phyloP scores from a whole-genome alignment of 1,284 basidiomycete species.

The Vanrija pseudolonga region DNA sequence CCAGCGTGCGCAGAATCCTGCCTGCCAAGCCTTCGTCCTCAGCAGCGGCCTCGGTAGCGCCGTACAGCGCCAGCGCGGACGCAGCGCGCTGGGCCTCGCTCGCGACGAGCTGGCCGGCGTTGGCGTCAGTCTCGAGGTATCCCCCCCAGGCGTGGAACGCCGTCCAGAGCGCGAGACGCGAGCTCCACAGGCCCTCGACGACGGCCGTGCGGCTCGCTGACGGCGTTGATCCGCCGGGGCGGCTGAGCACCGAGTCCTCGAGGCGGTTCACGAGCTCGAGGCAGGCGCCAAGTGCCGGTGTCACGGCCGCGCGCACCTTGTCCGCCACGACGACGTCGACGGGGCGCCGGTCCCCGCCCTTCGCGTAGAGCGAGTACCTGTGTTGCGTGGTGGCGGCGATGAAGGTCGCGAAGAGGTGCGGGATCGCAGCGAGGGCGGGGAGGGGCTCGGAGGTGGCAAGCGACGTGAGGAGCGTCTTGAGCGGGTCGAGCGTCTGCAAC shows the following conservation, averaged over 20 bases:
- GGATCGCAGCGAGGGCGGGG: conserved; percentile 17
- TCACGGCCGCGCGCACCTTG: conserved; percentile 32
- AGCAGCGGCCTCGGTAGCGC: conserved; percentile 9
- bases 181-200: conserved; percentile 13
- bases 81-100: conserved; percentile 18
- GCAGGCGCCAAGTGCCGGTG: conserved; percentile 14
- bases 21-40: conserved; percentile 15
- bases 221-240: not conserved
- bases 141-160: conserved; percentile 38
- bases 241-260: conserved; percentile 11
- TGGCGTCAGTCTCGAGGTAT: conserved; percentile 39
- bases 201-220: not conserved
- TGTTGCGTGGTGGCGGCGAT: conserved; percentile 20
- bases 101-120: conserved; percentile 24
- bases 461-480: conserved; percentile 10
- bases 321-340: conserved; percentile 36
- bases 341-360: conserved; percentile 21
- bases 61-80: conserved; percentile 14
- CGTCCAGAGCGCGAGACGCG: conserved; percentile 27
- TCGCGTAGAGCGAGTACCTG: conserved; percentile 33
- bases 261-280: conserved; percentile 18
- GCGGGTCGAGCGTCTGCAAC: conserved; percentile 22
- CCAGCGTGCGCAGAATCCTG: conserved; percentile 16
- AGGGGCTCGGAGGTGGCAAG: conserved; percentile 1
- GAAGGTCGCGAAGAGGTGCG: conserved; percentile 23